Base-by-base conservation (phyloP, 495 filamentous ascomycete species). In the Trichoderma asperelloides region DNA sequence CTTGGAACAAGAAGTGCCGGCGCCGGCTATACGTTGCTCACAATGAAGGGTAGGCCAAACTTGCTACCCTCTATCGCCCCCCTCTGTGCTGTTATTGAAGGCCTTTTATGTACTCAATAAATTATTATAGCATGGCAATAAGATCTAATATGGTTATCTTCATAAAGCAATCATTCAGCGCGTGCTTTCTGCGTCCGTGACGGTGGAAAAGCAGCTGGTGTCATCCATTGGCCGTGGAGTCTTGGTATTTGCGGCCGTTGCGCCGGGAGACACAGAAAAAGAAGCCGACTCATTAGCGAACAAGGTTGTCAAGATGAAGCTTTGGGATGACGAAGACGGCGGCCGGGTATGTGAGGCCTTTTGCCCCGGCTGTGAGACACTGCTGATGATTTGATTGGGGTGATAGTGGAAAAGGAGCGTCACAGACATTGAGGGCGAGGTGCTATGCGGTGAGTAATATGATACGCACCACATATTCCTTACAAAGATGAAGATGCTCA, bases 141-240 rank as follows among this genome's bases (percentile, higher is more conserved):
- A 5, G 18, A 63, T 45, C 63, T 64, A 64, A 45, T 45, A 21
- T 41, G 23, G 21, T 23, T 21, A 49, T 27, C 39, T 15, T 3
- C 15, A 66, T 66, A 51, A 73, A 98, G 95, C 92, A 62, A 92
- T 99, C 68, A 83, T 99, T 37, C 96, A 99, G 78, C 84, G 96
- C 67, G 96, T 98, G 66, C 88, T 94, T 65, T 98, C 95, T 23
- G 96, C 96, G 66, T 97, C 96, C n/a, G 96, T 99, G 72, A 96
- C 91, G 12, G 92, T 99, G n/a, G 93, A 98, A 74, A 88, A 89
- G 67, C 82, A 96, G 72, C 76, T 97, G 40, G 86, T 99, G 9
- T 97, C 96, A 1, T 87, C 87, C 1, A 97, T 99, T 71, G 91
- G 91, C 49, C 90, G 88, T 74, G 96, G 96, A 37, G 80, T 99